phyloP scores from a whole-genome alignment of 2,329 filamentous ascomycete genomes.

The Trichothecium sympodiale region DNA sequence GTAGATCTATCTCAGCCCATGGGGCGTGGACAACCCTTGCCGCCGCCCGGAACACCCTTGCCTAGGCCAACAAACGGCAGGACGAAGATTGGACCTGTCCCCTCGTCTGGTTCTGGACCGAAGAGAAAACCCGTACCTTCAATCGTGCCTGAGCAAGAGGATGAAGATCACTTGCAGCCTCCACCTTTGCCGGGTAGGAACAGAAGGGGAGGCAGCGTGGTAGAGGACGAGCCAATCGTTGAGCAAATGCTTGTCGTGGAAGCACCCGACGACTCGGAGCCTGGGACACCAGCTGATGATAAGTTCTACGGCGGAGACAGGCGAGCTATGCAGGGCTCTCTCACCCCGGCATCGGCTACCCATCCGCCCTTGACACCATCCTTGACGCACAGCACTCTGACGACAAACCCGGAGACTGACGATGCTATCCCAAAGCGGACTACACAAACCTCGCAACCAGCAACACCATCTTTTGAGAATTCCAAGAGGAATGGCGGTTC shows the following conservation, averaged over 20 bases:
- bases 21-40: slow-evolving; percentile 71
- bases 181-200: slow-evolving; percentile 39
- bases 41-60: slow-evolving; percentile 69
- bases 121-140: slow-evolving; percentile 53
- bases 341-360: too few relatives aligned
- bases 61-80: slow-evolving; percentile 52
- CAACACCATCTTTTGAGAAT: too few relatives aligned
- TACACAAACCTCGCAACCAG: not conserved
- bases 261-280: slow-evolving; percentile 52
- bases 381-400: not conserved
- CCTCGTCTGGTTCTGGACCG: slow-evolving; percentile 28
- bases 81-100: slow-evolving; percentile 44
- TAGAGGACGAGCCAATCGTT: slow-evolving; percentile 18
- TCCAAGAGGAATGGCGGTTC: not conserved
- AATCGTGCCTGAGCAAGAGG: slow-evolving; percentile 4
- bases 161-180: slow-evolving; percentile 9
- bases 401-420: not conserved
- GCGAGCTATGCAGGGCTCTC: too few relatives aligned
- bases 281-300: slow-evolving; percentile 32
- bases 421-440: not conserved
- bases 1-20: slow-evolving; percentile 56
- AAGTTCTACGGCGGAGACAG: too few relatives aligned
- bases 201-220: slow-evolving; percentile 22
- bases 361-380: too few relatives aligned
- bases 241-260: slow-evolving; percentile 51